Conservation (phyloP, 805 yeast genomes). For the Groenewaldozyma tartarivorans region DNA sequence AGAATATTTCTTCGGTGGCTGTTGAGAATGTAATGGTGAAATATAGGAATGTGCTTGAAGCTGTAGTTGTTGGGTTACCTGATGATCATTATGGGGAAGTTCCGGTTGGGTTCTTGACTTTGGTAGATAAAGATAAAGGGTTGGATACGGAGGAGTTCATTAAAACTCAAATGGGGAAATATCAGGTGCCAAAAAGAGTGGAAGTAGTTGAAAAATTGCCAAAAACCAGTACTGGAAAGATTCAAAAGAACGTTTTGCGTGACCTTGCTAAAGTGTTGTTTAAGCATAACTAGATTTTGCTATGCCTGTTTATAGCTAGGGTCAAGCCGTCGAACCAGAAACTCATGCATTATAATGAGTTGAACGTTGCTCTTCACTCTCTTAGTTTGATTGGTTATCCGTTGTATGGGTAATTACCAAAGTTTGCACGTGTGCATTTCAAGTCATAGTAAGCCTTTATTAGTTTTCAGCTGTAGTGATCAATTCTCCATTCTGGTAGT, state of each 20-base stretch:
- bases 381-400: too few relatives aligned
- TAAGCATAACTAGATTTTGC: too few relatives aligned
- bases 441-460: too few relatives aligned
- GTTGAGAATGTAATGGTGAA: conserved; percentile 23
- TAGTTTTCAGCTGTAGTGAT: too few relatives aligned
- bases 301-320: too few relatives aligned
- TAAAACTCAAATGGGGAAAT: conserved; percentile 24
- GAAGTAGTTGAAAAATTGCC: conserved; percentile 23
- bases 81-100: conserved; percentile 26
- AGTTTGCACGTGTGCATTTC: too few relatives aligned
- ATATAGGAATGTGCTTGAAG: conserved; percentile 24
- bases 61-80: conserved; percentile 26
- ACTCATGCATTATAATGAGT: too few relatives aligned
- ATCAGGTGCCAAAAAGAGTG: conserved; percentile 25
- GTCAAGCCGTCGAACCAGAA: too few relatives aligned
- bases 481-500: too few relatives aligned
- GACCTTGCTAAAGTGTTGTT: too few relatives aligned
- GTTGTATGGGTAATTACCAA: too few relatives aligned
- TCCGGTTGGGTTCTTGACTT: conserved; percentile 25
- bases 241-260: conserved; percentile 26
- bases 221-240: conserved; percentile 30
- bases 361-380: too few relatives aligned
- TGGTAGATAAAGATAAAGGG: conserved; percentile 7
- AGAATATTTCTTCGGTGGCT: conserved; percentile 28
- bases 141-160: conserved; percentile 16